Conservation (phyloP, 768 basidiomycete genomes). For the Mrakia blollopis region DNA sequence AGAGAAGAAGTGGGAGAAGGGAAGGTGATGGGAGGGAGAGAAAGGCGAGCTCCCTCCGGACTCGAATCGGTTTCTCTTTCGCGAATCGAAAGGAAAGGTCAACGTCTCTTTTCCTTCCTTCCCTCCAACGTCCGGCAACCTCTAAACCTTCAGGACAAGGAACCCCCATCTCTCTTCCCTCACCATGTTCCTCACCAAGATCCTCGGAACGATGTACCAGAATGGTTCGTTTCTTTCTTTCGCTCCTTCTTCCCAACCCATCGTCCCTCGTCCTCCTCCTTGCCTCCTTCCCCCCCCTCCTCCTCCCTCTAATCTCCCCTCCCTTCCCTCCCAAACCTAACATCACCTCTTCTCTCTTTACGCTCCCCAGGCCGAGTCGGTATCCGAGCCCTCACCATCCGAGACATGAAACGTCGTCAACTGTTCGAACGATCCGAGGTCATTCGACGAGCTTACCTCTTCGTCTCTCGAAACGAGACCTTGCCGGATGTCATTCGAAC, state of each 20-base stretch:
- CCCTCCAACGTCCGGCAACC: neutral
- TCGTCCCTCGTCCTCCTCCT: too few relatives aligned
- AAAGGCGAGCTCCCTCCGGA: neutral
- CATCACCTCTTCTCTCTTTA: neutral
- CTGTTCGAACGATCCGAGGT: conserved; percentile 56
- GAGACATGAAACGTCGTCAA: conserved; percentile 31
- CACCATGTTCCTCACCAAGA: neutral
- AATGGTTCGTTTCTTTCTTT: neutral
- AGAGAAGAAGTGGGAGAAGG: neutral
- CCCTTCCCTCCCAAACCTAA: neutral
- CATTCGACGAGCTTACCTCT: conserved; percentile 80
- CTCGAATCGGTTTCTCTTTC: neutral
- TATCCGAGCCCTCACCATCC: neutral
- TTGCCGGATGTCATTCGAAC: conserved; percentile 84
- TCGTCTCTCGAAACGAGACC: conserved; percentile 84
- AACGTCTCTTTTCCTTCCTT: neutral
- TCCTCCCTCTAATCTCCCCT: neutral
- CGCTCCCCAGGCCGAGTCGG: conserved; percentile 7
- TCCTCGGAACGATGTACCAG: neutral
- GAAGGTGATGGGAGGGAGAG: neutral
- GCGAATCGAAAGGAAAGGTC: neutral
- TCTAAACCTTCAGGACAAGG: neutral
- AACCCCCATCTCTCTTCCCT: neutral
- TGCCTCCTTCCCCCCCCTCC: neutral
- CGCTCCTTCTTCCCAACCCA: neutral